Base-by-base conservation (phyloP, 2,329 filamentous ascomycete species). In the Nemania abortiva region DNA sequence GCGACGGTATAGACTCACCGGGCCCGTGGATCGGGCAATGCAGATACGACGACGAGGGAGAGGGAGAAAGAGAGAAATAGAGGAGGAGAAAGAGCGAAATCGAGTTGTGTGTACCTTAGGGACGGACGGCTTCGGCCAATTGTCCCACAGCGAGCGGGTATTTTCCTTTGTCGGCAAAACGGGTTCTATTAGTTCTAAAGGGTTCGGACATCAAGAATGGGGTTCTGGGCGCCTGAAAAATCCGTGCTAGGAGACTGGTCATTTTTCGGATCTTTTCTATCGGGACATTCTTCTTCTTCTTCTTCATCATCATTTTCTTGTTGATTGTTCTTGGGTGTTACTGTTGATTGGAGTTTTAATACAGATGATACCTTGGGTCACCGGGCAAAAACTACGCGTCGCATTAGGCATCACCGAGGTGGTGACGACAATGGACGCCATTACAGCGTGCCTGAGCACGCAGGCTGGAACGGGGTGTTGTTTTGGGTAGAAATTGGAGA, bases 1-100 rank as follows among this genome's bases (percentile, higher is more conserved):
- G 85, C 76, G 65, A 75, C 75, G 77, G 76, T 79, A 73, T 85
- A 72, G 31, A 20, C 42, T 52, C 34, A 31, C 31, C 18, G 53
- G 31, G 22, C 62, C 62, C 57, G 57, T 54, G 55, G 37, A 61
- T 42, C 24, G 55, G 59, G 59, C 39, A 47, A 64, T 42, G 52
- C 55, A 47, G 63, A 53, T 37, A 62, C 52, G 55, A 54, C 49
- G 37, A 22, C 6, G 52, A 15, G 22, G 34, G 39, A 22, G 34
- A 34, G 11, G 31, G 37, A 42, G 31, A 18, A 10, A 45, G 27
- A 54, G 9, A 37, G 13, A 69, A 34, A 53, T 24, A 49, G 20
- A 56, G 29, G 50, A 68, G 70, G 56, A 66, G 57, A 29, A 59
- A 60, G 63, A 73, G 39, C 66, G 61, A 71, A 68, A 67, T 67